Evolutionary conservation across 768 basidiomycete genomes (phyloP).

Genomic region (Leccinum obscurum): DNA sequence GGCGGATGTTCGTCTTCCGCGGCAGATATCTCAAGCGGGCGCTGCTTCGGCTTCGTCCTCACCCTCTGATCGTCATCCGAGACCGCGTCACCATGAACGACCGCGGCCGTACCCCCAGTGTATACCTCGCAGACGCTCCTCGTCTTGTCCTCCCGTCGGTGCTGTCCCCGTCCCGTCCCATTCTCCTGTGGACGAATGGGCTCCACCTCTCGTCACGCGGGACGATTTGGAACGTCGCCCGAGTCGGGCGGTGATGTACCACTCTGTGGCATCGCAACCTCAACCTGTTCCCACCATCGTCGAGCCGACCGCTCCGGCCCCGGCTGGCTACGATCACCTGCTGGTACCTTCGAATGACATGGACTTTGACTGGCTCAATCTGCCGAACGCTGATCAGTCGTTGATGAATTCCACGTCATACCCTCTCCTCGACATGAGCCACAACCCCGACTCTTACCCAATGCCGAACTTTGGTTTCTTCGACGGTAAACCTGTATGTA

Average conservation of each 20-base stretch:
- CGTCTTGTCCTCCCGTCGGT: conserved; percentile 42
- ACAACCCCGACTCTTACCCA: background rate
- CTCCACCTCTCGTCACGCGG: conserved; percentile 23
- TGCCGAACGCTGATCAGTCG: conserved; percentile 11
- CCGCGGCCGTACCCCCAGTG: conserved; percentile 25
- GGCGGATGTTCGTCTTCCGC: conserved; percentile 15
- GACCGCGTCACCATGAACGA: conserved; percentile 16
- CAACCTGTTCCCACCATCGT: background rate
- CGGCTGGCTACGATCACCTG: background rate
- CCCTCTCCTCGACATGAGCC: conserved; percentile 6
- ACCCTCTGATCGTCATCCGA: background rate
- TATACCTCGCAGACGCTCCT: conserved; percentile 35
- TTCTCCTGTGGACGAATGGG: conserved; percentile 17
- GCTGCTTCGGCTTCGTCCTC: background rate
- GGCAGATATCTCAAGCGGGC: conserved; percentile 13
- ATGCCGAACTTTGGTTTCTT: conserved; percentile 4
- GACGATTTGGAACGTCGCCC: conserved; percentile 39
- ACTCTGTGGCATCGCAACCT: conserved; percentile 24
- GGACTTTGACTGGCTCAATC: conserved; percentile 14
- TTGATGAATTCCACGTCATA: conserved; percentile 3
- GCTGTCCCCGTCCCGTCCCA: conserved; percentile 29
- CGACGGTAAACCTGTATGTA: conserved; percentile 18
- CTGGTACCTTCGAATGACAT: background rate
- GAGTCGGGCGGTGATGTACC: conserved; percentile 35
- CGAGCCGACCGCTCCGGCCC: conserved; percentile 8